These are phyloP conservation scores for Yamagishiella unicocca DNA, from an alignment of 139 green algal genomes.

Conservation along the genomic window DNA sequence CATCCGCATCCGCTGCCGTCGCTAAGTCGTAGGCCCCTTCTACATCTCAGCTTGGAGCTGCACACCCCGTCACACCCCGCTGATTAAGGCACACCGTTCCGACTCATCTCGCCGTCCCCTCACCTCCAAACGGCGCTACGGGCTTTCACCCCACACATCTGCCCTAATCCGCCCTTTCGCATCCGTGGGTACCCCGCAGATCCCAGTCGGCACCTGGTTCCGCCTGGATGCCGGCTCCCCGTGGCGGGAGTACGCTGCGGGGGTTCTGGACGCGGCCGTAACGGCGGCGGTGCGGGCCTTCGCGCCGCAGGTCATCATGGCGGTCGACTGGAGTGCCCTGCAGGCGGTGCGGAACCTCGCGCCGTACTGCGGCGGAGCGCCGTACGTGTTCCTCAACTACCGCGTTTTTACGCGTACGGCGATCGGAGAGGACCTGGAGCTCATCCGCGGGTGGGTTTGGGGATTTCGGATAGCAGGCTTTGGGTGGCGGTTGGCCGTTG, in stretches of 20 bases:
- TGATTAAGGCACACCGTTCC: no score
- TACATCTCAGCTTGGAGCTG: no score
- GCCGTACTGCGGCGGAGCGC: constrained; percentile 64
- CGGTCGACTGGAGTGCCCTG: constrained; percentile 77
- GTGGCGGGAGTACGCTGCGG: constrained; percentile 68
- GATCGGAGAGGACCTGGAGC: constrained; percentile 38
- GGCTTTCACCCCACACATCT: neutral
- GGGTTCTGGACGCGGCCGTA: neutral
- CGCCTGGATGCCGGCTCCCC: constrained; percentile 63
- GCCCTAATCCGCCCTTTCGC: neutral
- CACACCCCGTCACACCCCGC: no score
- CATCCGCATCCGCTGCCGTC: no score
- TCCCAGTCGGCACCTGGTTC: constrained; percentile 72
- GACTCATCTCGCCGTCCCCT: no score
- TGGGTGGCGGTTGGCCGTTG: no score
- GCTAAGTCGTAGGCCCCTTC: no score
- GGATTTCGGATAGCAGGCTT: no score
- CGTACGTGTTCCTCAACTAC: constrained; percentile 67
- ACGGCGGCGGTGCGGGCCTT: constrained; percentile 57
- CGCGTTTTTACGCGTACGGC: constrained; percentile 63
- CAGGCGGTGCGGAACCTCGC: constrained; percentile 51
- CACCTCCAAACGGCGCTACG: no score
- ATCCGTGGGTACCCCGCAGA: constrained; percentile 34
- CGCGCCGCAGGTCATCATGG: constrained; percentile 60
- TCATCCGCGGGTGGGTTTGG: constrained; percentile 42